Evolutionary conservation across 495 filamentous ascomycete species (phyloP).

Genomic region (Talaromyces nanjingensis): DNA sequence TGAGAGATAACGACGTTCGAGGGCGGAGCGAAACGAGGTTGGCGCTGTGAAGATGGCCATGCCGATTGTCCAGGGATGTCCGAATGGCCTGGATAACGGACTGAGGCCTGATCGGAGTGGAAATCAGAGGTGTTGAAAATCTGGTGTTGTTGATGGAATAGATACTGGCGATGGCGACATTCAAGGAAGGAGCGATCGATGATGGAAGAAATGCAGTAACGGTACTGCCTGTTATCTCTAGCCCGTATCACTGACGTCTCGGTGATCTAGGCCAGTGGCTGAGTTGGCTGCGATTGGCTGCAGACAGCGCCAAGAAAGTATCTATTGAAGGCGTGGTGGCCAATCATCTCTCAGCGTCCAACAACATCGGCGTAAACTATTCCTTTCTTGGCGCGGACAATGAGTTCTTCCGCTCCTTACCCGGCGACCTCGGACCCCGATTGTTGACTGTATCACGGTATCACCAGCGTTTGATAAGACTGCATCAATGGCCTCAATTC

Average conservation of each 20-base stretch:
- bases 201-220: background rate
- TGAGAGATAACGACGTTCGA: constrained; percentile 22
- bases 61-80: background rate
- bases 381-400: background rate
- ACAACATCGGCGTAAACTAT: background rate
- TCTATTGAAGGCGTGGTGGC: background rate
- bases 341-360: background rate
- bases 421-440: background rate
- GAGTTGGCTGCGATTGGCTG: background rate
- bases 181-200: background rate
- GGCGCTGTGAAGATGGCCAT: constrained; percentile 54
- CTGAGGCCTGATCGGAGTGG: background rate
- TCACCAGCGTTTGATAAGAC: background rate
- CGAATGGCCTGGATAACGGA: background rate
- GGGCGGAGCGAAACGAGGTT: constrained; percentile 53
- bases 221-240: background rate
- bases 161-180: background rate
- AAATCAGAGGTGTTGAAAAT: background rate
- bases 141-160: background rate
- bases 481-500: background rate
- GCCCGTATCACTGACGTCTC: background rate
- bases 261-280: background rate
- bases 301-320: background rate
- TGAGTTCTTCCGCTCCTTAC: background rate
- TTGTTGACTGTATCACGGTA: background rate